Percentiles rank a stretch among this genome's conserved stretches.
Conservation (phyloP, 768 basidiomycete species). For the Xerocomus potaroensis region DNA sequence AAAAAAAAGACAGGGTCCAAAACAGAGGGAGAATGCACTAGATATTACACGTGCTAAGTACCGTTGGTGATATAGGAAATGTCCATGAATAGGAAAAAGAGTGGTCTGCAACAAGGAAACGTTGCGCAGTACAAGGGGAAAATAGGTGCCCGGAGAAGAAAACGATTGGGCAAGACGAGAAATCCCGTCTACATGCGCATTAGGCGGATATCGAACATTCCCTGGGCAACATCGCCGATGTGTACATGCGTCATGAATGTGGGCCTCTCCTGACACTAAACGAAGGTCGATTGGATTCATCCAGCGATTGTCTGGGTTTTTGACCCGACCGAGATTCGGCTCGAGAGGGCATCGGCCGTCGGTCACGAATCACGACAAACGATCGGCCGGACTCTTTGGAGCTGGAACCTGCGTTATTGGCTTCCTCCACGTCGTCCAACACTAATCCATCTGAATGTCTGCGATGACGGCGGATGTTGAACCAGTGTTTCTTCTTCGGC, state of each 20-base stretch:
- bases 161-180: not conserved
- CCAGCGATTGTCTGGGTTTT: constrained; percentile 27
- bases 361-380: constrained; percentile 69
- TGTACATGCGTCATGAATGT: constrained; percentile 20
- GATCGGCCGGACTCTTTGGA: constrained; percentile 44
- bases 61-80: constrained; percentile 22
- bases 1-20: constrained; percentile 12
- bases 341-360: constrained; percentile 35
- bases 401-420: constrained; percentile 25
- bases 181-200: constrained; percentile 11
- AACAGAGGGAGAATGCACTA: constrained; percentile 16
- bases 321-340: constrained; percentile 21
- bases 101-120: constrained; percentile 15
- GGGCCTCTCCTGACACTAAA: constrained; percentile 28
- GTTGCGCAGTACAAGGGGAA: constrained; percentile 7
- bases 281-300: constrained; percentile 27
- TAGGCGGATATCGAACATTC: constrained; percentile 14
- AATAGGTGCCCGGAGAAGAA: not conserved
- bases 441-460: constrained; percentile 54
- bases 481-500: constrained; percentile 70
- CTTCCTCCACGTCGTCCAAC: constrained; percentile 24
- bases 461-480: constrained; percentile 54
- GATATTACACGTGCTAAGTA: constrained; percentile 28
- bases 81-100: constrained; percentile 9
- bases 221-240: not conserved